Percentiles rank a stretch among this genome's conserved stretches.
Conservation (phyloP, 805 yeast species). For the Sungouiozyma ichnusensis region DNA sequence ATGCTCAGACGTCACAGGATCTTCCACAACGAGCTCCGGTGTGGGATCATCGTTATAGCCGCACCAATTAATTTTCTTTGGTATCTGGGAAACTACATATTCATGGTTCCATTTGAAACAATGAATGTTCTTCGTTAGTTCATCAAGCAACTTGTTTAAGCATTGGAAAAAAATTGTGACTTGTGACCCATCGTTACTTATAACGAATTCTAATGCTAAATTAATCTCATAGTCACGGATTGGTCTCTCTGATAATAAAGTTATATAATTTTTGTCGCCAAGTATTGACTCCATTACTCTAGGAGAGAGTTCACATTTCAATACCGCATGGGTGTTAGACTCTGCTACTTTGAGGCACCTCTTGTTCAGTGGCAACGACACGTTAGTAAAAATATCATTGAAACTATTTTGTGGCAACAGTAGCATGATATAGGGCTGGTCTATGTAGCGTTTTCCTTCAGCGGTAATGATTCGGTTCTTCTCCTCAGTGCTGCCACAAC, state of each 20-base stretch:
- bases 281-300: neutral
- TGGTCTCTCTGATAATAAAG: neutral
- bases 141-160: neutral
- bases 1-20: neutral
- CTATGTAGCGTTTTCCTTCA: no score
- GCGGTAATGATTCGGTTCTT: no score
- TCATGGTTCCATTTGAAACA: neutral
- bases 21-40: neutral
- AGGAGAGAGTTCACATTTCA: neutral
- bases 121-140: neutral
- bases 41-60: slow-evolving; percentile 1
- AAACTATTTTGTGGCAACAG: neutral
- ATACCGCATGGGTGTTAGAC: neutral
- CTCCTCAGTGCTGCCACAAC: no score
- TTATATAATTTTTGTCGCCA: neutral
- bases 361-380: no score
- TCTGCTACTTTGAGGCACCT: no score
- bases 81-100: neutral
- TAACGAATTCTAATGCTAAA: neutral
- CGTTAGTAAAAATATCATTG: neutral
- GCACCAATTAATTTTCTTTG: neutral
- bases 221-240: neutral
- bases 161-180: neutral
- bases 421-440: no score
- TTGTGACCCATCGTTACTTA: neutral